Conservation (phyloP, 2,329 filamentous ascomycete genomes). For the Beauveria sp. region DNA sequence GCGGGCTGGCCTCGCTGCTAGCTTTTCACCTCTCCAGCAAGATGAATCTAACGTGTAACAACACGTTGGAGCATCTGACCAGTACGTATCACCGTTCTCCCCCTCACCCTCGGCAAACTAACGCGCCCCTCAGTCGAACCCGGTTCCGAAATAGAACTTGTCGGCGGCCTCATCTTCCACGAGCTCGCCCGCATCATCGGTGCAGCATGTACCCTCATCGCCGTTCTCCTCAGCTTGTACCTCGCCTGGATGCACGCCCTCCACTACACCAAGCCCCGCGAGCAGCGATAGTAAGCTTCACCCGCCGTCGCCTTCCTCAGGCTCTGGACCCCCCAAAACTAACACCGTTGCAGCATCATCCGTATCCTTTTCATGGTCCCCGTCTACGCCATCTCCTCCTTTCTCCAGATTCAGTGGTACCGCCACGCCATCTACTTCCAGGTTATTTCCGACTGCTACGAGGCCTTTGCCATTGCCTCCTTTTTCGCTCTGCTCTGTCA, state of each 20-base stretch:
- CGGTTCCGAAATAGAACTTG: constrained; percentile 39
- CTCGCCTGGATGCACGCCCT: constrained; percentile 52
- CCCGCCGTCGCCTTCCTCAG: neutral
- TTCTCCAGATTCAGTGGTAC: constrained; percentile 68
- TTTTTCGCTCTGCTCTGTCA: constrained; percentile 80
- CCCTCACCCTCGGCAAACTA: neutral
- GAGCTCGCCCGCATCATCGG: constrained; percentile 45
- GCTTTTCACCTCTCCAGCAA: neutral
- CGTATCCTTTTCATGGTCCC: constrained; percentile 86
- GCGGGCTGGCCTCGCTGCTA: neutral
- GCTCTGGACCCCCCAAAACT: neutral
- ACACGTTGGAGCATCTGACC: constrained; percentile 35
- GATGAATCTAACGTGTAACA: constrained; percentile 35
- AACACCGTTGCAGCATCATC: constrained; percentile 55
- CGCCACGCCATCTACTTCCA: constrained; percentile 73
- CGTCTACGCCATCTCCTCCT: constrained; percentile 67
- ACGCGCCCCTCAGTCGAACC: constrained; percentile 27
- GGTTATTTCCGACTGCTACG: constrained; percentile 77
- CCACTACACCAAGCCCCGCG: constrained; percentile 52
- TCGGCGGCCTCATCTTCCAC: constrained; percentile 46
- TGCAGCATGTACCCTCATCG: constrained; percentile 40
- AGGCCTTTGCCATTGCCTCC: constrained; percentile 79
- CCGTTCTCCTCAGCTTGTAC: constrained; percentile 46
- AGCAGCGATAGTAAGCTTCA: constrained; percentile 47
- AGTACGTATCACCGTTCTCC: constrained; percentile 22